Conservation (phyloP, 306 rosid species). For the Potentilla sterilis region DNA sequence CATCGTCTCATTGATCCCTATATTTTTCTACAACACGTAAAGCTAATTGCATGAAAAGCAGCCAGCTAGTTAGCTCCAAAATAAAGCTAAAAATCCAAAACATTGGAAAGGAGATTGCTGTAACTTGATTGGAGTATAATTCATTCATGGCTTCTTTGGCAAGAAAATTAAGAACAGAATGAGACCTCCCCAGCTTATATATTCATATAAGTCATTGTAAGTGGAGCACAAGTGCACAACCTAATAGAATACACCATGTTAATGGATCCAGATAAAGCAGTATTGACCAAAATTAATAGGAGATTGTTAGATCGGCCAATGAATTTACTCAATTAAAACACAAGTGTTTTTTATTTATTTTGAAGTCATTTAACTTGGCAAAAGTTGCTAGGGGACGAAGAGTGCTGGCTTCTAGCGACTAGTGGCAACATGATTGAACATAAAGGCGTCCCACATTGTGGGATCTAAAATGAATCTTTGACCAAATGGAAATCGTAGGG, state of each 20-base stretch:
- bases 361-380: neutral
- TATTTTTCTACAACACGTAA: neutral
- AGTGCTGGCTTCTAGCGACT: neutral
- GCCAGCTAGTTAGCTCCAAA: neutral
- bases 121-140: neutral
- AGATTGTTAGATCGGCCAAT: neutral
- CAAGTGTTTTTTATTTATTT: too few species aligned
- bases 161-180: neutral
- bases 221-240: neutral
- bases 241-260: neutral
- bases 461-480: constrained; percentile 37
- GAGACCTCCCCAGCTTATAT: neutral
- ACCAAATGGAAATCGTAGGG: too few species aligned
- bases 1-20: neutral
- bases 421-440: constrained; percentile 8
- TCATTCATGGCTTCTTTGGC: neutral
- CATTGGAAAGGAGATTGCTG: neutral
- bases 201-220: neutral
- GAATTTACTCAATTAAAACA: neutral
- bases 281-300: neutral
- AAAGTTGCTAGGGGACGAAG: neutral
- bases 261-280: neutral
- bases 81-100: neutral
- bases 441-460: constrained; percentile 18
- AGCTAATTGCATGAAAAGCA: neutral